Evolutionary conservation across 768 basidiomycete species (phyloP).

Genomic region (Mycena alexandri): DNA sequence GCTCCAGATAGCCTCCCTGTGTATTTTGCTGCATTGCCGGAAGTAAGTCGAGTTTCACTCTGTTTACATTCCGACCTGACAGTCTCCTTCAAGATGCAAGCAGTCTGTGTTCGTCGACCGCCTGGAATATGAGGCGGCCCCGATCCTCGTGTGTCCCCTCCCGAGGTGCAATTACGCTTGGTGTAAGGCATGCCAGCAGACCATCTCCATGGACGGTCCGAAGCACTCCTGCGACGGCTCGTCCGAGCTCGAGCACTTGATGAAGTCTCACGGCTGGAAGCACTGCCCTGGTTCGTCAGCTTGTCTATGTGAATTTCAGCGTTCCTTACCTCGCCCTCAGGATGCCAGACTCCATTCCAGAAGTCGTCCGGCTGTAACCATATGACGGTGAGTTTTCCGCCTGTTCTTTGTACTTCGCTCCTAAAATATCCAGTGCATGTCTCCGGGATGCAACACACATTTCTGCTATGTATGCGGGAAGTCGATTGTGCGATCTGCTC

Average conservation of each 20-base stretch:
- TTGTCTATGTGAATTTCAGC: background rate
- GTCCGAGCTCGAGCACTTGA: conserved; percentile 64
- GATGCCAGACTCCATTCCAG: conserved; percentile 62
- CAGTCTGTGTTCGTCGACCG: conserved; percentile 64
- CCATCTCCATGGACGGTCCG: conserved; percentile 52
- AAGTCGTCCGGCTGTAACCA: conserved; percentile 70
- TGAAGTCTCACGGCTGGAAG: conserved; percentile 71
- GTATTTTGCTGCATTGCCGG: conserved; percentile 62
- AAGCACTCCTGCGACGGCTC: conserved; percentile 72
- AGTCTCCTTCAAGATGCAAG: conserved; percentile 57
- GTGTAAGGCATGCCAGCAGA: conserved; percentile 72
- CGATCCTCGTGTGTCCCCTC: conserved; percentile 63
- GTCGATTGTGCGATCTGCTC: conserved; percentile 56
- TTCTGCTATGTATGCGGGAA: conserved; percentile 68
- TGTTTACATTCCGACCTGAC: background rate
- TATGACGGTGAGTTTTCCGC: conserved; percentile 60
- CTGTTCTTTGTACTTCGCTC: background rate
- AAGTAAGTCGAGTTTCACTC: conserved; percentile 51
- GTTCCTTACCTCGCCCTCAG: conserved; percentile 39
- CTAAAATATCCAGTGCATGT: conserved; percentile 57
- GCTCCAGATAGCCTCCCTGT: conserved; percentile 60
- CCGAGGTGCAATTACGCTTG: conserved; percentile 62
- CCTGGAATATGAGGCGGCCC: conserved; percentile 54
- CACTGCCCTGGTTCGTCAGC: conserved; percentile 65
- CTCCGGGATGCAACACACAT: conserved; percentile 71